Base-by-base conservation (phyloP, 2,329 filamentous ascomycete genomes). In the Beauveria bassiana region DNA sequence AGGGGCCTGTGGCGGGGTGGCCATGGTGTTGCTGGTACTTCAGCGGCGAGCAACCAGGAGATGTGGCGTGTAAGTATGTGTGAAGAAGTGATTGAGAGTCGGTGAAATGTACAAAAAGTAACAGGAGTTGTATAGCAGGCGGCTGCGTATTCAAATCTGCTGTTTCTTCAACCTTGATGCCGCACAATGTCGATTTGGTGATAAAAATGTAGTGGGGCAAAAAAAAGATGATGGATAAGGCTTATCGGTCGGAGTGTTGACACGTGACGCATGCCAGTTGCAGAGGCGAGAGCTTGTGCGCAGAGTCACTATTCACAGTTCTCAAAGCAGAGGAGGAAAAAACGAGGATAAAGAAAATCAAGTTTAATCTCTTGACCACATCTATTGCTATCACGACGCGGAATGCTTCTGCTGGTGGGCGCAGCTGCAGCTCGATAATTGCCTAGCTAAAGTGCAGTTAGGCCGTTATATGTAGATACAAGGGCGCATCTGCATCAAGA, bases 171-270 rank as follows among this genome's bases (percentile, higher is more conserved):
- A 49, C 45, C 34, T 59, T 49, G 56, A 59, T 59, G 45, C 47
- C 38, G 46, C 56, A 51, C 56, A 59, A 60, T 43, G 49, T 54
- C 34, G 38, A 46, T 53, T 52, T 58, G 20, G 50, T 40, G 58
- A 47, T 46, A 60, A 53, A 53, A 46, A 40, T 14, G 5, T 60
- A 31, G 58, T 47, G 58, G 58, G 58, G 58, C 50, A 38, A n/a
- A 54, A 46, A 60, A 60, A 60, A 60, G 58, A 53, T 60, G 18
- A 59, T 53, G 40, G 58, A 60, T 60, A 60, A 60, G 49, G 31
- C 57, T 60, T 53, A 60, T 60, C 58, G 28, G n/a, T 42, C 0
- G 1, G n/a, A 5, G 40, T 51, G 9, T 22, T 31, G 14, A 60
- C 58, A 60, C 58, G 58, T 60, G 58, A 60, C 38, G 46, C 38